phyloP scores from a whole-genome alignment of 495 filamentous ascomycete genomes.

The Tuber microsphaerosporum region DNA sequence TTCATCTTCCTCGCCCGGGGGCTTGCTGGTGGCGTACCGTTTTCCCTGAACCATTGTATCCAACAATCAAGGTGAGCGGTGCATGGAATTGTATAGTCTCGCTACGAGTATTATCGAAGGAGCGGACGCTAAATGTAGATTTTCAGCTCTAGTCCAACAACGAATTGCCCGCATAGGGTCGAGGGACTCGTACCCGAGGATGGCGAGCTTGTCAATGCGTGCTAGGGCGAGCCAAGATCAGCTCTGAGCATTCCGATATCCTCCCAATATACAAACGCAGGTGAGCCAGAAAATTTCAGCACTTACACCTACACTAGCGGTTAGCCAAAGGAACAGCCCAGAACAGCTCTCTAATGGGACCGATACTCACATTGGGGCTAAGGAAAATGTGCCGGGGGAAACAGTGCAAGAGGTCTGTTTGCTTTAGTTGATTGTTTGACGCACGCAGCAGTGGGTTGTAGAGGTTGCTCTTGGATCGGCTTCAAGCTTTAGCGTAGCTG shows the following conservation, averaged over 20 bases:
- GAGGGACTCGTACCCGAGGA: slow-evolving; percentile 56
- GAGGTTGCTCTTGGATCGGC: slow-evolving; percentile 12
- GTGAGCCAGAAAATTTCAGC: background rate
- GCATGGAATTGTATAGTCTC: slow-evolving; percentile 85
- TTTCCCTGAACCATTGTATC: slow-evolving; percentile 94
- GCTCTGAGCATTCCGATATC: slow-evolving; percentile 2
- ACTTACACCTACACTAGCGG: slow-evolving; percentile 28
- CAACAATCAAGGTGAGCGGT: slow-evolving; percentile 90
- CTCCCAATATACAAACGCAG: background rate
- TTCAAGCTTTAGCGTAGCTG: slow-evolving; percentile 7
- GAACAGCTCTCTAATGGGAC: background rate
- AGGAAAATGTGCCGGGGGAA: background rate
- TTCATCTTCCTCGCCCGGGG: slow-evolving; percentile 5
- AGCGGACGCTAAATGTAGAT: slow-evolving; percentile 61
- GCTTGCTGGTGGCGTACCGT: slow-evolving; percentile 50
- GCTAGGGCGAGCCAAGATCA: slow-evolving; percentile 45
- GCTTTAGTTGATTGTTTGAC: background rate
- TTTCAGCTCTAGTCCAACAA: slow-evolving; percentile 15
- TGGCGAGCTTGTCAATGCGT: slow-evolving; percentile 82
- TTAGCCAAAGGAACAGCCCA: background rate
- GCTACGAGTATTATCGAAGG: slow-evolving; percentile 68
- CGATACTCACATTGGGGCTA: background rate
- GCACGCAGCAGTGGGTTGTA: background rate
- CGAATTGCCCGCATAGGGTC: slow-evolving; percentile 3
- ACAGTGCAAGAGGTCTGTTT: background rate